These are phyloP conservation scores for Botrytis medusae DNA, from an alignment of 2,329 filamentous ascomycete species.

Conservation along the genomic window DNA sequence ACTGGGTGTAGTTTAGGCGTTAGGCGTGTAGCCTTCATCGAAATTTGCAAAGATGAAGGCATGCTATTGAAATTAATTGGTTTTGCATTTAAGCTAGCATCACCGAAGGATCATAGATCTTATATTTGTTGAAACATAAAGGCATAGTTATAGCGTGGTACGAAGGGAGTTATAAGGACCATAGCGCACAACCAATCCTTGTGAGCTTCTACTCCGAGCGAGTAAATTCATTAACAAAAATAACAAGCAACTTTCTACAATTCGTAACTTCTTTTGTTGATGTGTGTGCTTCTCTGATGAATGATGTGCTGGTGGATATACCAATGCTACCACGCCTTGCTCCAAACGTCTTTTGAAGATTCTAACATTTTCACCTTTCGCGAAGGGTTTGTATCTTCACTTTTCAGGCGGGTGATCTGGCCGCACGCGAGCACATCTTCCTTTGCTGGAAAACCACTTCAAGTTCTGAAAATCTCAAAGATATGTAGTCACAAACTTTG, in stretches of 20 bases:
- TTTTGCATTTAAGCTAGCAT: conserved; percentile 11
- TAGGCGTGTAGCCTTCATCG: conserved; percentile 9
- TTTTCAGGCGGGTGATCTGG: neutral
- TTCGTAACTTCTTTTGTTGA: neutral
- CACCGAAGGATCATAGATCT: conserved; percentile 5
- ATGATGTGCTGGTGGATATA: neutral
- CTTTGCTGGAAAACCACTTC: neutral
- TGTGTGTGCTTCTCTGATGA: neutral
- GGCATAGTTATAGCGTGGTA: conserved; percentile 8
- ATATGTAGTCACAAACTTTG: neutral
- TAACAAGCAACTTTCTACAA: neutral
- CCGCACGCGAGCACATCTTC: neutral
- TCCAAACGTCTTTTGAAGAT: neutral
- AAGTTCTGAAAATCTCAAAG: neutral
- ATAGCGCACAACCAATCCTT: conserved; percentile 2
- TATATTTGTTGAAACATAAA: conserved; percentile 15
- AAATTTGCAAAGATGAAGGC: neutral
- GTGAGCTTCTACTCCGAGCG: conserved; percentile 5
- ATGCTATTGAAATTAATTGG: conserved; percentile 7
- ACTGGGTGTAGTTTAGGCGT: conserved; percentile 19
- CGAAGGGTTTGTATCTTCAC: neutral
- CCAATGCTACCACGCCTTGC: neutral
- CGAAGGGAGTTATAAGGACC: neutral
- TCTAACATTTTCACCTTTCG: neutral
- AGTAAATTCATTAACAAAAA: neutral